Conservation (phyloP, 352 stramenopile species). For the Pythium diclinum region DNA sequence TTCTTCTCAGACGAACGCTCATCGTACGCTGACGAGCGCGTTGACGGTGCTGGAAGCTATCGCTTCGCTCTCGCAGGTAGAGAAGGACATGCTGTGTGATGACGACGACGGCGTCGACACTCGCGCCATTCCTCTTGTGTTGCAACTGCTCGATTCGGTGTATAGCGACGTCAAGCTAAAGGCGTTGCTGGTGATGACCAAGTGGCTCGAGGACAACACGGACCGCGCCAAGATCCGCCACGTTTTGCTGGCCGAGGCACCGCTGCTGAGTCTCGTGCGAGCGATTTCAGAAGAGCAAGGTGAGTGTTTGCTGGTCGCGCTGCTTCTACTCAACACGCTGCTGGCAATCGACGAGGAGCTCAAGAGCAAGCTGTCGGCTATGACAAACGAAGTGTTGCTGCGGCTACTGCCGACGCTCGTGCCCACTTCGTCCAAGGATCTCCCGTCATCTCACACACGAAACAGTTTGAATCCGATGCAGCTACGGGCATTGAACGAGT, state of each 20-base stretch:
- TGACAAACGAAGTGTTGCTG: constrained; percentile 63
- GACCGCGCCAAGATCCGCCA: constrained; percentile 24
- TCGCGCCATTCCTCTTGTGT: constrained; percentile 36
- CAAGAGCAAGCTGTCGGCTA: constrained; percentile 47
- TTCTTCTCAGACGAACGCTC: constrained; percentile 28
- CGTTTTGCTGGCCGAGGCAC: constrained; percentile 29
- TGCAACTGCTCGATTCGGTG: constrained; percentile 40
- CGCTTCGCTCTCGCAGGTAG: constrained; percentile 23
- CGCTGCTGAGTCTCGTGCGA: constrained; percentile 47
- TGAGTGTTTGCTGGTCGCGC: constrained; percentile 37
- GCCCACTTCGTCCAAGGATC: background rate
- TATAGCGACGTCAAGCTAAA: constrained; percentile 45
- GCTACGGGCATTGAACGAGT: constrained; percentile 33
- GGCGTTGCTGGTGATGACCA: constrained; percentile 38
- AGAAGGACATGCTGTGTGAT: constrained; percentile 36
- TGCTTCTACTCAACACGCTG: constrained; percentile 51
- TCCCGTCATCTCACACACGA: background rate
- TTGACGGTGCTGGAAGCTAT: constrained; percentile 51
- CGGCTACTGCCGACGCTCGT: constrained; percentile 40
- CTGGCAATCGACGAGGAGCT: constrained; percentile 45
- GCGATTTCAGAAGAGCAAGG: constrained; percentile 44
- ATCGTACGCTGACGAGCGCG: constrained; percentile 38
- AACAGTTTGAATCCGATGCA: constrained; percentile 13
- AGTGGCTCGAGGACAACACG: constrained; percentile 46
- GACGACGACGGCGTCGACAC: constrained; percentile 24